phyloP scores from a whole-genome alignment of 1,139 yeast species.

The Chernovozyma aurita region DNA sequence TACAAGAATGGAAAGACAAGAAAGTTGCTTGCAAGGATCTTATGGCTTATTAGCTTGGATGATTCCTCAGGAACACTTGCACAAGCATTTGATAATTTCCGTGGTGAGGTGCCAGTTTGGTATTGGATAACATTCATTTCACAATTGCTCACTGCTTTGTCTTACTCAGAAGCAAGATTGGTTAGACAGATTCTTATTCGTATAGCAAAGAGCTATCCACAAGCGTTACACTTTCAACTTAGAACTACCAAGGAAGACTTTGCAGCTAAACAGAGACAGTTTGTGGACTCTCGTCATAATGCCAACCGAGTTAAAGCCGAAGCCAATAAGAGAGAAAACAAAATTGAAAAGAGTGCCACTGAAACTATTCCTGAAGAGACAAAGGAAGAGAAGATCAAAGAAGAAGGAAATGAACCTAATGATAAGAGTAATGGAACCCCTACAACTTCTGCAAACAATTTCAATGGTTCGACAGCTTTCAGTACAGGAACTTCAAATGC shows the following conservation, averaged over 20 bases:
- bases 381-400: slow-evolving; percentile 6
- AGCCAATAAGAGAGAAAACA: slow-evolving; percentile 1
- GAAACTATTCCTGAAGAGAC: neutral
- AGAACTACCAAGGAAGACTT: slow-evolving; percentile 94
- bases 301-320: slow-evolving; percentile 4
- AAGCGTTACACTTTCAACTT: slow-evolving; percentile 92
- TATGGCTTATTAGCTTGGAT: slow-evolving; percentile 92
- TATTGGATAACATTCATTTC: slow-evolving; percentile 98
- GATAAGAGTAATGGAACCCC: neutral
- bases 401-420: too few species aligned
- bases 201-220: slow-evolving; percentile 95
- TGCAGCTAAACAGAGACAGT: slow-evolving; percentile 81
- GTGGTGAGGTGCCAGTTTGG: slow-evolving; percentile 98
- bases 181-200: slow-evolving; percentile 85
- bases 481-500: slow-evolving; percentile 1
- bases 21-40: slow-evolving; percentile 77
- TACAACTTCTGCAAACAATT: neutral
- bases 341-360: slow-evolving; percentile 1
- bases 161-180: slow-evolving; percentile 85
- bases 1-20: slow-evolving; percentile 92
- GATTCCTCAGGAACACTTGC: slow-evolving; percentile 78
- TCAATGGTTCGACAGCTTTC: slow-evolving; percentile 3
- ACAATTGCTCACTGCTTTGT: slow-evolving; percentile 81
- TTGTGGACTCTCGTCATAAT: slow-evolving; percentile 49
- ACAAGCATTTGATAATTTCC: slow-evolving; percentile 83